Percentiles rank a stretch among this genome's conserved stretches.
Evolutionary conservation across 2,329 filamentous ascomycete species (phyloP).

Genomic region (Xylaria sp.): DNA sequence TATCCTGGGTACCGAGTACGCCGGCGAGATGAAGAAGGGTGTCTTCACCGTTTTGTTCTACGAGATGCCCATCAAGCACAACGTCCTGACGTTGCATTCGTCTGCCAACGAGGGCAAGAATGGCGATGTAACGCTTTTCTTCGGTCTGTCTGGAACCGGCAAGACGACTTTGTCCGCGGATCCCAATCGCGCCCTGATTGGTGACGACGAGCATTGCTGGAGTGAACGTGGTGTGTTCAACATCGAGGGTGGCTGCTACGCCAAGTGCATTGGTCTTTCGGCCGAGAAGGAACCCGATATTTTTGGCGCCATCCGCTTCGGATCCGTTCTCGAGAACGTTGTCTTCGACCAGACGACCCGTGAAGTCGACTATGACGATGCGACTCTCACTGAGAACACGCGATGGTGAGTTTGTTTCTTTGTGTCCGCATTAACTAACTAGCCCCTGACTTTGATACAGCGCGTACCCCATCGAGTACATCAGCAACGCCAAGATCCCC

Average conservation of each 20-base stretch:
- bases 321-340: constrained; percentile 96
- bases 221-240: constrained; percentile 96
- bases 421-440: constrained; percentile 4
- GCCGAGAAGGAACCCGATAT: constrained; percentile 99
- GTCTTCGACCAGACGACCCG: constrained; percentile 91
- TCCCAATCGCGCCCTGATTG: constrained; percentile 91
- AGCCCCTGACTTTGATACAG: constrained; percentile 27
- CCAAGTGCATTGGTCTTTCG: constrained; percentile 95
- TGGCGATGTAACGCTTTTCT: constrained; percentile 98
- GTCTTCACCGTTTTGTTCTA: constrained; percentile 99
- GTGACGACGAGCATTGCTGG: constrained; percentile 99
- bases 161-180: constrained; percentile 98
- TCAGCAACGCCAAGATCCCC: constrained; percentile 96
- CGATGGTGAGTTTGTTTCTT: constrained; percentile 52
- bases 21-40: constrained; percentile 95
- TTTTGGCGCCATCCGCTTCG: constrained; percentile 90
- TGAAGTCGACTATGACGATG: constrained; percentile 90
- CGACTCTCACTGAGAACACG: constrained; percentile 95
- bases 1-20: constrained; percentile 97
- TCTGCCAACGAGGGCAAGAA: constrained; percentile 94
- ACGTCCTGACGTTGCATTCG: constrained; percentile 95
- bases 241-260: constrained; percentile 99
- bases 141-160: constrained; percentile 95
- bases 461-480: constrained; percentile 99
- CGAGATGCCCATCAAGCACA: constrained; percentile 99